Percentiles rank a stretch among this genome's conserved stretches.
phyloP scores from a whole-genome alignment of 495 filamentous ascomycete species.

The Friedmanniomyces endolithicus region DNA sequence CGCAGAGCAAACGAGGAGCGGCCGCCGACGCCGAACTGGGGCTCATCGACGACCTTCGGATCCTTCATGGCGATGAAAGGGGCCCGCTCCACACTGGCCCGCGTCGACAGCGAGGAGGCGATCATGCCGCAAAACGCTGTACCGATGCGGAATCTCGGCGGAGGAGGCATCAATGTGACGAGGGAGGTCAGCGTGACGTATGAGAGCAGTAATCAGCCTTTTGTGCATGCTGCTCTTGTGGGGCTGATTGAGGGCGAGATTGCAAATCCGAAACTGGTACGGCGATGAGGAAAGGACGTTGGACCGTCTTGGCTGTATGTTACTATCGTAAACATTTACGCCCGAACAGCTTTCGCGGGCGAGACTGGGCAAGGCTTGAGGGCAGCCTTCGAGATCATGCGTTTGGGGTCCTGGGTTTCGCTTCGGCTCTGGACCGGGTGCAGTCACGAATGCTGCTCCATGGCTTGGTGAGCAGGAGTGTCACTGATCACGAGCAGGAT shows the following conservation, averaged over 20 bases:
- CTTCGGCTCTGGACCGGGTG: no score
- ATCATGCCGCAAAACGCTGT: conserved; percentile 2
- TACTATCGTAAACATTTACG: no score
- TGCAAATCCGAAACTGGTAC: conserved; percentile 7
- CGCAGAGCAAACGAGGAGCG: background rate
- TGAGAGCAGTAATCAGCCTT: conserved; percentile 5
- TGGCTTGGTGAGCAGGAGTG: no score
- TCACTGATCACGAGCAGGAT: no score
- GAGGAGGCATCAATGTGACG: conserved; percentile 6
- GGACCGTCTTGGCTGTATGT: no score
- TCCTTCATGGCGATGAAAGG: conserved; percentile 14
- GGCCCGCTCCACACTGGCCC: background rate
- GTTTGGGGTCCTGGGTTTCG: no score
- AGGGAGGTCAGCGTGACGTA: conserved; percentile 12
- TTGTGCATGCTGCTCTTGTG: conserved; percentile 19
- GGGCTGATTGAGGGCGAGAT: conserved; percentile 17
- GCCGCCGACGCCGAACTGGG: background rate
- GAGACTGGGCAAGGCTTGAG: no score
- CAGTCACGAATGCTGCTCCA: no score
- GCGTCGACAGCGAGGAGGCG: conserved; percentile 12
- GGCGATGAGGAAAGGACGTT: background rate
- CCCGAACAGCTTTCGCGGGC: no score
- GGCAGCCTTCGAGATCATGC: no score
- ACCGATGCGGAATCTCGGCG: background rate
- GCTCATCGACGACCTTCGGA: conserved; percentile 6